Conservation (phyloP, 331 rosid genomes). For the Rhamnella rubrinervis region DNA sequence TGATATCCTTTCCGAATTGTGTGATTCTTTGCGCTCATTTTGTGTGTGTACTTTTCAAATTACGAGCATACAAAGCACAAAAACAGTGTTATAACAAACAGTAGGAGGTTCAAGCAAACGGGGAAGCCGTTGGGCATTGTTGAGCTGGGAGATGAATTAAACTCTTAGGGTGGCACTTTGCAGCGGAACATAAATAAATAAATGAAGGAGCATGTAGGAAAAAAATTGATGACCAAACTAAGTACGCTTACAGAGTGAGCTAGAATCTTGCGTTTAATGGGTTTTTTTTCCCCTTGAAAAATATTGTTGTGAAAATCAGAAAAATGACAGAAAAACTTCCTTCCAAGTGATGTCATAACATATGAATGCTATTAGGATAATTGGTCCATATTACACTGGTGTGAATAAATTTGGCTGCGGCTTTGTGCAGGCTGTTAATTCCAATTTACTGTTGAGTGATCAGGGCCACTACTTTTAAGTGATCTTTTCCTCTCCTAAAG, state of each 20-base stretch:
- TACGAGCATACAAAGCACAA: no score
- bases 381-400: background rate
- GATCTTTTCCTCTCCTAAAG: slow-evolving; percentile 6
- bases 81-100: no score
- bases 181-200: no score
- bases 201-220: no score
- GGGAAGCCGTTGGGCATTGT: background rate
- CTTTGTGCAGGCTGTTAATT: slow-evolving; percentile 7
- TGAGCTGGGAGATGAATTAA: background rate
- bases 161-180: background rate
- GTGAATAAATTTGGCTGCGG: background rate
- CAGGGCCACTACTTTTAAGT: background rate
- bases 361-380: background rate
- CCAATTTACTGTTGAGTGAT: slow-evolving; percentile 8
- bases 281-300: background rate
- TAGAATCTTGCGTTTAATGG: background rate
- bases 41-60: no score
- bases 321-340: background rate
- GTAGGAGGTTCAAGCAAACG: no score
- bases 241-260: background rate
- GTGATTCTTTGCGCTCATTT: background rate
- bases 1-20: background rate
- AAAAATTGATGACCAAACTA: background rate
- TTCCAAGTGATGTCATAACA: background rate
- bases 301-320: background rate